Base-by-base conservation (phyloP, 2,329 filamentous ascomycete genomes). In the Calonectria honghensis region DNA sequence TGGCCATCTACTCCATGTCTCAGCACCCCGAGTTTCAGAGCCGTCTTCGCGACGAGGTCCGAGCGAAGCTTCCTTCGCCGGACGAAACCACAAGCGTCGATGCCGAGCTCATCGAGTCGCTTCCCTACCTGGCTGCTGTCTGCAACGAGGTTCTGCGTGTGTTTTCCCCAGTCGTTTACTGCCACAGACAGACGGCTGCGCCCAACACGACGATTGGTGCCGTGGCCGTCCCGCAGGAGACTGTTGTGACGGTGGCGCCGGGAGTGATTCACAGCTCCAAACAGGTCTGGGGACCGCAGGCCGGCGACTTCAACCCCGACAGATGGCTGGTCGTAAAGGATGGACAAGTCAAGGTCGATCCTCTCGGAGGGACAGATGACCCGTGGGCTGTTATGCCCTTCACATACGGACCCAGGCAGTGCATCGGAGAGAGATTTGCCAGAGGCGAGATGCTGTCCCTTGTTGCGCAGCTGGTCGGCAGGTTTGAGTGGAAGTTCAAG, bases 401-500 rank as follows among this genome's bases (percentile, higher is more conserved):
- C 59, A 71, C 68, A 13, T 71, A 71, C 13, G 68, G 68, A 9
- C 68, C 68, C 11, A 71, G 68, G 20, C 59, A 71, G 50, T 71
- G 68, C 59, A 71, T 71, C 24, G 68, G 68, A 11, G 68, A 71
- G 59, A 71, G 68, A 6, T 71, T 71, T 65, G 68, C 68, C 20
- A 54, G 68, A 27, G 68, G 68, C 20, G 68, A 71, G 59, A 71
- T 71, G 68, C 16, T 71, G 59, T 65, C 68, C 20, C 68, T 71
- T 29, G 68, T 71, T n/a, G 68, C 68, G 20, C 68, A 65, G 59
- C 37, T 71, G 59, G 27, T 71, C 9, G 68, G 68, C 68, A 54
- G 73, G 39, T 75, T 75, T 31, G 73, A 75, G 29, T 75, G 73
- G 73, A 75, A 75, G 37, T 75, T 75, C 69, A 75, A 75, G 51